Evolutionary conservation across 179 eudicot genomes (phyloP), one percentile per base, ranked within the genome.

Genomic region (Dionaea muscipula): DNA sequence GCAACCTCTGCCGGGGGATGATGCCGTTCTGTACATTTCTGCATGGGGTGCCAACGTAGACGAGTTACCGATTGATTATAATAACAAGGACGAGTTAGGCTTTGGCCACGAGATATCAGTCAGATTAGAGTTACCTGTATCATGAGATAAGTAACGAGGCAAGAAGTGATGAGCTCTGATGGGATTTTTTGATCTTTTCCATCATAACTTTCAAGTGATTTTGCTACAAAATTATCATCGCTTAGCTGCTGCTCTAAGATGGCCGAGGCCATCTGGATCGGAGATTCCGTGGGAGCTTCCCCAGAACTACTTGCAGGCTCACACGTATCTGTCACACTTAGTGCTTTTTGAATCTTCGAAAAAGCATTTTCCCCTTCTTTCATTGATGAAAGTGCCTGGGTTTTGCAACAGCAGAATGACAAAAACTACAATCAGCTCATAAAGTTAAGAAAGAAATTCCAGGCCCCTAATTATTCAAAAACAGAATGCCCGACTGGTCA

Each of bases 1-100:
- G 90, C 97, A 13, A 86, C 90, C 59, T 86, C 95, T 2, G 83
- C 81, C 7, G 95, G 95, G 15, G 97, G 90, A 56, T 76, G 77
- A 49, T 79, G 82, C 47, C 95, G 67, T 72, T 86, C 87, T 3
- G 97, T 81, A 63, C 90, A 86, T n/a, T 75, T 86, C 95, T 90
- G 95, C 90, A 71, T 21, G 9, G 6, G 9, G 20, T 4, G 20
- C 4, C 3, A 25, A 23, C 41, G 6, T 27, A 43, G 26, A 4
- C 33, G 13, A 11, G 1, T 31, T 11, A 31, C 10, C 35, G 10
- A n/a, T n/a, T n/a, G n/a, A n/a, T n/a, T n/a, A n/a, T n/a, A n/a
- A n/a, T n/a, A n/a, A n/a, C n/a, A n/a, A n/a, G n/a, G n/a, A n/a
- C n/a, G n/a, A n/a, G n/a, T n/a, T n/a, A n/a, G n/a, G n/a, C n/a